These are phyloP conservation scores for Cladophialophora carrionii DNA, from an alignment of 2,329 filamentous ascomycete species.

Conservation along the genomic window DNA sequence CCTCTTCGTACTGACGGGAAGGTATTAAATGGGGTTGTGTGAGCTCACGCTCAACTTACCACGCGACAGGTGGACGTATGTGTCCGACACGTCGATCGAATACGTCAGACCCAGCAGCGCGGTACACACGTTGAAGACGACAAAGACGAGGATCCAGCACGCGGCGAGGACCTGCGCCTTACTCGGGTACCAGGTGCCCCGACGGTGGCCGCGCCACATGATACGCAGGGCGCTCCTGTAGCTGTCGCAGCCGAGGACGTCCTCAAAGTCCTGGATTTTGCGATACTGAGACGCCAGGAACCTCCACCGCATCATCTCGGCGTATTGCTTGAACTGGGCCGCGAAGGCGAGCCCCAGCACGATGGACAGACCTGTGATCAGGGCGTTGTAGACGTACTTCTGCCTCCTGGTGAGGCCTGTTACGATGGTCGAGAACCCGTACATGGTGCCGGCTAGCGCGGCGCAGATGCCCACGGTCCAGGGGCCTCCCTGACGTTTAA, in stretches of 20 bases:
- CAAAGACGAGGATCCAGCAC: constrained; percentile 28
- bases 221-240: constrained; percentile 24
- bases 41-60: constrained; percentile 11
- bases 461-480: constrained; percentile 27
- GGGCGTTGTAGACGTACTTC: constrained; percentile 31
- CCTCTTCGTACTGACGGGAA: no score
- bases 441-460: constrained; percentile 25
- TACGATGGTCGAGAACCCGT: constrained; percentile 22
- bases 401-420: constrained; percentile 18
- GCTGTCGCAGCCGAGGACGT: constrained; percentile 27
- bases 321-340: constrained; percentile 31
- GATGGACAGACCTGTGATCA: constrained; percentile 30
- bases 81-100: constrained; percentile 30
- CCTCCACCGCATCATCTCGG: constrained; percentile 33
- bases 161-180: constrained; percentile 26
- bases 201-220: constrained; percentile 18
- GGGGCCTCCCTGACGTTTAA: neutral
- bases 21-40: no score
- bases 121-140: constrained; percentile 27
- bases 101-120: constrained; percentile 33
- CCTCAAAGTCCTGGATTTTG: constrained; percentile 28
- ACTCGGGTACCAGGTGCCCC: constrained; percentile 18
- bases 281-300: constrained; percentile 31
- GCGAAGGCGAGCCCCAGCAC: constrained; percentile 29
- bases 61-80: neutral